phyloP scores from a whole-genome alignment of 2,329 filamentous ascomycete species.

The Trichoderma sp. region DNA sequence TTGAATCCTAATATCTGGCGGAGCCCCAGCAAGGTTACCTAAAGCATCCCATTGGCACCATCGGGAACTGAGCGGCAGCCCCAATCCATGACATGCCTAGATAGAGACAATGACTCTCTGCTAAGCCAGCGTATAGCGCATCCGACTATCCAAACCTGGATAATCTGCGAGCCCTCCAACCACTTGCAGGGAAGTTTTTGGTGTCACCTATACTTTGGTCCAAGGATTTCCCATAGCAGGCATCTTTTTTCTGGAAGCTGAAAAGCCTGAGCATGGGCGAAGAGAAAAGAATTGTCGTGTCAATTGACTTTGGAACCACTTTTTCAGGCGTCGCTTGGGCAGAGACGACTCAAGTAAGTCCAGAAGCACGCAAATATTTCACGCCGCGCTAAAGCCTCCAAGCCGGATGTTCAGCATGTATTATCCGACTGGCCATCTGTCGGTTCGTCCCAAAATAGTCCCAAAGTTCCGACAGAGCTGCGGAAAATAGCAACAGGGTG shows the following conservation, averaged over 20 bases:
- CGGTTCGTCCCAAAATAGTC: slow-evolving; percentile 34
- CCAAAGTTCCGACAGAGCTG: slow-evolving; percentile 51
- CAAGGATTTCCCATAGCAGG: neutral
- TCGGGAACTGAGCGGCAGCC: slow-evolving; percentile 1
- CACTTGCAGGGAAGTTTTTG: slow-evolving; percentile 6
- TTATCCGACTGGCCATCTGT: slow-evolving; percentile 46
- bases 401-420: slow-evolving; percentile 41
- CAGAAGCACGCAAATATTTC: slow-evolving; percentile 5
- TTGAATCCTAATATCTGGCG: slow-evolving; percentile 12
- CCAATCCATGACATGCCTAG: slow-evolving; percentile 3
- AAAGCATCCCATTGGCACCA: slow-evolving; percentile 13
- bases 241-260: slow-evolving; percentile 17
- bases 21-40: slow-evolving; percentile 8
- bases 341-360: slow-evolving; percentile 40
- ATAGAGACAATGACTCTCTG: slow-evolving; percentile 14
- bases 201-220: neutral
- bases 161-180: neutral
- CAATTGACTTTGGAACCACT: slow-evolving; percentile 57
- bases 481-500: slow-evolving; percentile 41
- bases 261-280: slow-evolving; percentile 29
- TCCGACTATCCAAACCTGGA: neutral
- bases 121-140: slow-evolving; percentile 7
- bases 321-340: slow-evolving; percentile 56
- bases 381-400: slow-evolving; percentile 27
- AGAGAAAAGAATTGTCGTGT: slow-evolving; percentile 46